Evolutionary conservation across 306 rosid species (phyloP), one percentile per base, ranked within the genome.

Genomic region (Herpetospermum pedunculosum): DNA sequence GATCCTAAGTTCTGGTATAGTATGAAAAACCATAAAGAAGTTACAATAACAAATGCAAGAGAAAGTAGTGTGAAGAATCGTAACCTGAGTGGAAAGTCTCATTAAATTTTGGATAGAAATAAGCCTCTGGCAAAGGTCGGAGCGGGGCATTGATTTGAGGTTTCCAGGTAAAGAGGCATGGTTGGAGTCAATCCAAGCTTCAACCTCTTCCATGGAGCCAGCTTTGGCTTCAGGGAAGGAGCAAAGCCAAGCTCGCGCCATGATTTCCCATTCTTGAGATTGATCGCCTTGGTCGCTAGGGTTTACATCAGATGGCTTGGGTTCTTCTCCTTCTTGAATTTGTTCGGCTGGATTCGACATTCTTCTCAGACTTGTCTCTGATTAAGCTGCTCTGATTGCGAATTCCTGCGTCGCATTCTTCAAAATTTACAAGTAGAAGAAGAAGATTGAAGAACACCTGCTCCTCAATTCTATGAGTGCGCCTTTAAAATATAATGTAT

Each of bases 181-280:
- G 76, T 94, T 94, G 68, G 95, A 77, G 58, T 91, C 97, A 62
- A 94, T 81, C 97, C 98, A 94, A 2, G 96, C 87, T 80, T 94
- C 97, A 16, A 94, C 97, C 77, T 94, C 97, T 29, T 67, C 80
- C 90, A 88, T 85, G 80, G 82, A 84, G 15, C 90, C 94, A 43
- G 89, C 97, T 72, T 84, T 91, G 41, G 96, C 87, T 54, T 88
- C 97, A 0, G 97, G 88, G 72, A 94, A 94, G 8, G 91, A 91
- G 57, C 82, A 74, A 44, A 91, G 84, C 99, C 99, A 94, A 30
- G 99, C 97, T 18, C 88, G 92, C 15, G 99, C 99, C 99, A 94
- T 94, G 12, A 88, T 89, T 54, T 85, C 99, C 96, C 97, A 91
- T 81, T 91, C 99, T 44, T 84, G 79, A 15, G 88, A 82, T n/a